Base-by-base conservation (phyloP, 2,329 filamentous ascomycete genomes). In the Phoma sp. region DNA sequence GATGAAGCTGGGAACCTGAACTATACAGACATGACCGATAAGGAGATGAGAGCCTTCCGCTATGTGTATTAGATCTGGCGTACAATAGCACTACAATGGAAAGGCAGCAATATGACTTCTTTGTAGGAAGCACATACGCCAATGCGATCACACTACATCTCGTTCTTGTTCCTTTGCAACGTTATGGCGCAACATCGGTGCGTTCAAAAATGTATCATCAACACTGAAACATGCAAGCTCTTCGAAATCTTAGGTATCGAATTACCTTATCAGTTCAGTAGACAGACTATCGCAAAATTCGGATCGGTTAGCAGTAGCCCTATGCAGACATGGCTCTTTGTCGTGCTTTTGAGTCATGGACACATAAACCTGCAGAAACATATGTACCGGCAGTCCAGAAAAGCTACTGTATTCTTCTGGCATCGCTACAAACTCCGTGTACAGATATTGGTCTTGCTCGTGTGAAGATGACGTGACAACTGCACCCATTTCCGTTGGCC, bases 1-100 rank as follows among this genome's bases (percentile, higher is more conserved):
- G 44, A 55, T 27, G 38, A 35, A 10, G 41, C 43, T 21, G 51
- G 46, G 21, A 38, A 51, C 12, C 27, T 58, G 39, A 60, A 56
- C n/a, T 31, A 51, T 32, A 35, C 49, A 27, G 60, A 62, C 21
- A 38, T 48, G 37, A 62, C 60, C 2, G 60, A 62, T 38, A 58
- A 57, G 29, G 57, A 60, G 33, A 51, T 62, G 53, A 7, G 32
- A 13, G 36, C 33, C 19, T 62, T 62, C 22, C 51, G 60, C 15
- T 62, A 60, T 46, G 57, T 60, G 17, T 62, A 62, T 25, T 62
- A 43, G 17, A 31, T 21, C 39, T 13, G 17, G n/a, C 4, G 32
- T 29, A 19, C 12, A 8, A 10, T n/a, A 19, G 7, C 7, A 40
- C 17, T 27, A 4, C 12, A 17, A n/a, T 27, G 5, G 3, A 7